Evolutionary conservation across 495 filamentous ascomycete species (phyloP).

Genomic region (Tirmania nivea): DNA sequence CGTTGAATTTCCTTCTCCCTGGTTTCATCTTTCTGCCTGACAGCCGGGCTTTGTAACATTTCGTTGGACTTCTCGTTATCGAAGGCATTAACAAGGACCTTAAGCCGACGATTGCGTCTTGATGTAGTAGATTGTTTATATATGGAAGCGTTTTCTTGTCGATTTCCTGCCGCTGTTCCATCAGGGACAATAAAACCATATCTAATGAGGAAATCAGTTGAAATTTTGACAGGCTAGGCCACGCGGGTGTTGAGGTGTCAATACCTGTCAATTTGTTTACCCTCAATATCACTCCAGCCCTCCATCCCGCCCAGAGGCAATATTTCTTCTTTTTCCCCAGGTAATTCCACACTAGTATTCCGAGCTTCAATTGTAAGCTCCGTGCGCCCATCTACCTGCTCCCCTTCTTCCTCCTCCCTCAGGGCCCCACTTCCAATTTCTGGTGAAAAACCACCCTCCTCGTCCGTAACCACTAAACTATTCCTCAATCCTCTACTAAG

Average conservation of each 20-base stretch:
- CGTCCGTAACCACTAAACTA: conserved; percentile 10
- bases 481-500: conserved; percentile 8
- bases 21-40: conserved; percentile 14
- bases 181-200: conserved; percentile 74
- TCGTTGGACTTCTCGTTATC: conserved; percentile 20
- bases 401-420: conserved; percentile 5
- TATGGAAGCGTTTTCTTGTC: conserved; percentile 20
- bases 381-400: conserved; percentile 2
- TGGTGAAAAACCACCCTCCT: conserved; percentile 3
- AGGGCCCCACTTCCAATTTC: conserved; percentile 1
- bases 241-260: neutral
- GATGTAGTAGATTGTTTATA: conserved; percentile 23
- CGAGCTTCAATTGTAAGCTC: neutral
- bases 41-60: neutral
- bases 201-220: conserved; percentile 12
- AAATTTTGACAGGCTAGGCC: too few relatives aligned
- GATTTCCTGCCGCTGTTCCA: conserved; percentile 15
- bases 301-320: conserved; percentile 58
- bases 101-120: conserved; percentile 19
- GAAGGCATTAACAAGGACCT: neutral
- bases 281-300: conserved; percentile 84
- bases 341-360: neutral
- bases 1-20: conserved; percentile 65
- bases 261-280: conserved; percentile 56
- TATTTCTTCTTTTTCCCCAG: conserved; percentile 3